Base-by-base conservation (phyloP, 1,284 basidiomycete genomes). In the Microbotryum saponariae region DNA sequence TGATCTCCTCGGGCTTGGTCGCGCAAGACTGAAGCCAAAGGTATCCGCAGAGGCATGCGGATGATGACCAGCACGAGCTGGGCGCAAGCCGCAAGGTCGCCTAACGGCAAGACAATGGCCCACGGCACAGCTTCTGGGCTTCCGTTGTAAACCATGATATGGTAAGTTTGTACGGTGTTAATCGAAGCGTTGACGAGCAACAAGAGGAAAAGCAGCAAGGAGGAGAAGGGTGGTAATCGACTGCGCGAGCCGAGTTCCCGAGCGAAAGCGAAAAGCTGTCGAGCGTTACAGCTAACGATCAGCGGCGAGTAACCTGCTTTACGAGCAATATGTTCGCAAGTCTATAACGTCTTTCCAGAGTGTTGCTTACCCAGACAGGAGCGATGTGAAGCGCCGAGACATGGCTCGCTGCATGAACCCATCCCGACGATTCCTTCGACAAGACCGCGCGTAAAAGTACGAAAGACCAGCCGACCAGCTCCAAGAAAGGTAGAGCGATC, bases 1-100 rank as follows among this genome's bases (percentile, higher is more conserved):
- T 83, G 63, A 84, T 82, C 20, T 84, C 77, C 20, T 78, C 76
- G 51, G 74, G 75, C 47, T 80, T 46, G 37, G 20, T 58, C 42
- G 16, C 31, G 31, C 25, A 62, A 77, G 4, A 84, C 75, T 16
- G 73, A 68, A 14, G 71, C 72, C 64, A 81, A 82, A 2, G 85
- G 84, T 29, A 83, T 69, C 1, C 72, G 81, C 42, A 86, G 64
- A 0, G 85, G 85, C 80, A 85, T 86, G 10, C 71, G 74, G 27
- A 83, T 62, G 8, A 83, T 74, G 2, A 82, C 73, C 0, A 70
- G 57, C n/a, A 85, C 64, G 21, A 82, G 66, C 0, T 74, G 68
- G 1, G 77, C 29, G 14, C 81, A 65, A 0, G 75, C 78, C 5
- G 75, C 60, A 16, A 84, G 60, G 70, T 85, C 70, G n/a, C 72